A percentile compares a stretch with the other conserved stretches of the same genome.
Evolutionary conservation across 2,329 filamentous ascomycete genomes (phyloP).

Genomic region (Penicillium concentricum): DNA sequence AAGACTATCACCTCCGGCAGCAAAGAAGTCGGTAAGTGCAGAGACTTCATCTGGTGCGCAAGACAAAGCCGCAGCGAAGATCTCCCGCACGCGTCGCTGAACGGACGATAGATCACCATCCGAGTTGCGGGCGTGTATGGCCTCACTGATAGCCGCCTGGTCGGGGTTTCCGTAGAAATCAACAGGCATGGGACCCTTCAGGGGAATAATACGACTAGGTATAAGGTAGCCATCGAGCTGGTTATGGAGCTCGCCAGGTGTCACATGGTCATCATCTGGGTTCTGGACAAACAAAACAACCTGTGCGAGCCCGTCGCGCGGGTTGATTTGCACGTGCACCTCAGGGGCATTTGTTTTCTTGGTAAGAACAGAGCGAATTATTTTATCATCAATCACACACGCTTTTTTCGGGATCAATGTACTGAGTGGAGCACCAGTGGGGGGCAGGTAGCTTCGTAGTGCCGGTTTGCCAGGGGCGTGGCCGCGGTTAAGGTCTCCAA

Average conservation of each 20-base stretch:
- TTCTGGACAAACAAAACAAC: conserved; percentile 15
- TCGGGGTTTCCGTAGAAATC: conserved; percentile 36
- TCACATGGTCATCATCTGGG: conserved; percentile 1
- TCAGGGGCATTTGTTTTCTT: conserved; percentile 7
- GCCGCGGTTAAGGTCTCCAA: conserved; percentile 49
- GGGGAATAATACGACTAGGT: conserved; percentile 38
- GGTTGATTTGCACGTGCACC: conserved; percentile 18
- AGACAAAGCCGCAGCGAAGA: conserved; percentile 50
- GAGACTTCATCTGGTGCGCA: conserved; percentile 42
- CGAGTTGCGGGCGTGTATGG: conserved; percentile 25
- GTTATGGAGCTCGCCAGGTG: conserved; percentile 16
- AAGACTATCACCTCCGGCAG: conserved; percentile 56
- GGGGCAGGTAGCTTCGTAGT: conserved; percentile 54
- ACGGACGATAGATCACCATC: conserved; percentile 24
- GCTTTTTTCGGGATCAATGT: conserved; percentile 35
- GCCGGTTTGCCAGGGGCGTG: conserved; percentile 46
- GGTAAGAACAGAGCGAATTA: conserved; percentile 3
- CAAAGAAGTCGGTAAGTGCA: conserved; percentile 51
- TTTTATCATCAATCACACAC: conserved; percentile 35
- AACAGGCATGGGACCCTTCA: conserved; percentile 38
- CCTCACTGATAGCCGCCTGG: conserved; percentile 35
- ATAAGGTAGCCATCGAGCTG: conserved; percentile 37
- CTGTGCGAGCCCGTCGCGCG: conserved; percentile 18
- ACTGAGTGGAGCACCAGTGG: conserved; percentile 47
- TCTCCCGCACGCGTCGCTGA: conserved; percentile 44